Base-by-base conservation (phyloP, 2,329 filamentous ascomycete genomes). In the Fusarium nurragi region DNA sequence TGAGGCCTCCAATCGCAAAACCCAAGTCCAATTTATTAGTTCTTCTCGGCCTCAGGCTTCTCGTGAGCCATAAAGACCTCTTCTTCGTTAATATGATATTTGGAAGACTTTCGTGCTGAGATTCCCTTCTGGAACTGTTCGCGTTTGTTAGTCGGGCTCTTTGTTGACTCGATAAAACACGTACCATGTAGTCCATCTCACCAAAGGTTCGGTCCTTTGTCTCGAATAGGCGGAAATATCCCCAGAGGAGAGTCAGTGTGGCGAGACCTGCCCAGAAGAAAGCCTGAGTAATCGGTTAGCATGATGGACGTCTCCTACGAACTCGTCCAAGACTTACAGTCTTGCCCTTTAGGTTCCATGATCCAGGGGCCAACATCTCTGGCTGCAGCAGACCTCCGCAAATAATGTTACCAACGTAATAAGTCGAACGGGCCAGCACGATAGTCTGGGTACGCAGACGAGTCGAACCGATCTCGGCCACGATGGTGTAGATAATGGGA, bases 131-230 rank as follows among this genome's bases (percentile, higher is more conserved):
- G 76, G 71, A 76, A 74, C 72, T 74, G 21, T 60, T 54, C 4
- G 19, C 34, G 25, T 9, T 54, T 14, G 46, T 72, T 39, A 73
- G 63, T 45, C 39, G 21, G 7, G 6, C 16, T 32, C 37, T 38
- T 25, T 36, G 12, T 10, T 49, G 11, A 13, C 22, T 22, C 18
- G 26, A 23, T n/a, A 16, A 2, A 12, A 13, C 10, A 23, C 70
- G 57, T 60, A 76, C 74, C 78, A 80, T 78, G 58, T 77, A 72
- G 50, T 82, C 80, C 73, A 82, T 70, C 67, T 82, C 80, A 47
- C 77, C 78, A 64, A 79, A 81, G 4, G 80, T 81, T 32, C 79
- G 76, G 49, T 74, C 77, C 73, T 80, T 81, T 45, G 79, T 80
- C 73, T 82, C 80, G 22, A 79, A 78, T 53, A 81, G 65, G 19